phyloP scores from a whole-genome alignment of 805 yeast genomes.

The Ascoidea tarda region DNA sequence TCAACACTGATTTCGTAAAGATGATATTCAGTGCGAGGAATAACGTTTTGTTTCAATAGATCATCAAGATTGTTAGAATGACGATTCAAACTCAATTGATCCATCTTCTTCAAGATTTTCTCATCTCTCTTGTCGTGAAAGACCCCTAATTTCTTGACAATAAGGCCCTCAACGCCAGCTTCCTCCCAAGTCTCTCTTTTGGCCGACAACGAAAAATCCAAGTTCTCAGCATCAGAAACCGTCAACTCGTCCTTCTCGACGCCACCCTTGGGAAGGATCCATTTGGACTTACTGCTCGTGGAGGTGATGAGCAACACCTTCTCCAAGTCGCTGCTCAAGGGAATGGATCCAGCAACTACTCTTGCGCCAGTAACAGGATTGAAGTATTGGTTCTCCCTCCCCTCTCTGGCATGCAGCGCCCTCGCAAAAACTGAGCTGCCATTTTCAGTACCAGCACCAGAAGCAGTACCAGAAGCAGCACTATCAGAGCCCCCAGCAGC shows the following conservation, averaged over 20 bases:
- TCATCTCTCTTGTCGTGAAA: slow-evolving; percentile 49
- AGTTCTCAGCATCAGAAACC: neutral
- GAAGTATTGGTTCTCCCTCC: neutral
- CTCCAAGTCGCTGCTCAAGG: slow-evolving; percentile 39
- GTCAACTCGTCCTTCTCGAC: slow-evolving; percentile 66
- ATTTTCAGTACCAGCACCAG: no score
- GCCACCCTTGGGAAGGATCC: slow-evolving; percentile 96
- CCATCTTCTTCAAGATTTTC: slow-evolving; percentile 14
- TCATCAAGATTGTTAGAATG: neutral
- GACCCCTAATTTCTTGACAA: slow-evolving; percentile 41
- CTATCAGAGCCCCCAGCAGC: no score
- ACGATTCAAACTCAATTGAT: neutral
- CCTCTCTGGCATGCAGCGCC: neutral
- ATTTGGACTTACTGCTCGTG: slow-evolving; percentile 46
- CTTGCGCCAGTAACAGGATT: slow-evolving; percentile 41
- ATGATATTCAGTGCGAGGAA: slow-evolving; percentile 75
- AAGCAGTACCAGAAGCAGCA: no score
- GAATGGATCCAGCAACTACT: slow-evolving; percentile 86
- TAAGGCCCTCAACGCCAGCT: slow-evolving; percentile 71
- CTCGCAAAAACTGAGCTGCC: no score
- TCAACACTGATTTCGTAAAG: slow-evolving; percentile 65
- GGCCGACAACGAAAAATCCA: slow-evolving; percentile 35
- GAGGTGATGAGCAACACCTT: slow-evolving; percentile 74
- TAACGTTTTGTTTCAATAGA: neutral
- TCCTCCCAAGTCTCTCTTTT: slow-evolving; percentile 96